phyloP scores from a whole-genome alignment of 2,329 filamentous ascomycete genomes.

The Colletotrichum lentis region DNA sequence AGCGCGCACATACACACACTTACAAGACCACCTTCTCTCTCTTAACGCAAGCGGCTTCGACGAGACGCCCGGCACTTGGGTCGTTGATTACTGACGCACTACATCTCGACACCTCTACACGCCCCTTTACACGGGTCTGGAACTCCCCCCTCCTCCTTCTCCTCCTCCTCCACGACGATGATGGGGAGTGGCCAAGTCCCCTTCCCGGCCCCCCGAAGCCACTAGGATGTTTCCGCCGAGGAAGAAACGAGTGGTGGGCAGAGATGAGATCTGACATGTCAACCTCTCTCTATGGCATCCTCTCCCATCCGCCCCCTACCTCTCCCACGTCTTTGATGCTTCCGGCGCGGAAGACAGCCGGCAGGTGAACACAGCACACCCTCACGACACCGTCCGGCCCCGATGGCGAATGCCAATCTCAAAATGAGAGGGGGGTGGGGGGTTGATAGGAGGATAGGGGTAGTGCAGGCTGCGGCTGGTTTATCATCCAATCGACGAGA shows the following conservation, averaged over 20 bases:
- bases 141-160: too few species aligned
- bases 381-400: not conserved
- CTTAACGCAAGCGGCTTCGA: not conserved
- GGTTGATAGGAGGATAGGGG: not conserved
- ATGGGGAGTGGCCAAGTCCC: not conserved
- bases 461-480: too few species aligned
- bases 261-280: slow-evolving; percentile 11
- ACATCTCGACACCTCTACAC: not conserved
- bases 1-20: not conserved
- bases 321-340: not conserved
- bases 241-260: not conserved
- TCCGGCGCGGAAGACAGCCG: slow-evolving; percentile 12
- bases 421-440: not conserved
- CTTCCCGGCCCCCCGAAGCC: slow-evolving; percentile 13
- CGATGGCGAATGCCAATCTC: not conserved
- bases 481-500: not conserved
- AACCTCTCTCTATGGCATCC: not conserved
- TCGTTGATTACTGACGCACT: not conserved
- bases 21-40: not conserved
- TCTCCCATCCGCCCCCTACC: fast-evolving
- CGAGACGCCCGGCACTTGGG: slow-evolving; percentile 5
- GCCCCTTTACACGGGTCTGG: too few species aligned
- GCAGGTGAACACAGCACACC: slow-evolving; percentile 6
- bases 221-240: slow-evolving; percentile 13
- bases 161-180: too few species aligned